phyloP scores from a whole-genome alignment of 2,329 filamentous ascomycete species.

The Colletotrichum sp. region DNA sequence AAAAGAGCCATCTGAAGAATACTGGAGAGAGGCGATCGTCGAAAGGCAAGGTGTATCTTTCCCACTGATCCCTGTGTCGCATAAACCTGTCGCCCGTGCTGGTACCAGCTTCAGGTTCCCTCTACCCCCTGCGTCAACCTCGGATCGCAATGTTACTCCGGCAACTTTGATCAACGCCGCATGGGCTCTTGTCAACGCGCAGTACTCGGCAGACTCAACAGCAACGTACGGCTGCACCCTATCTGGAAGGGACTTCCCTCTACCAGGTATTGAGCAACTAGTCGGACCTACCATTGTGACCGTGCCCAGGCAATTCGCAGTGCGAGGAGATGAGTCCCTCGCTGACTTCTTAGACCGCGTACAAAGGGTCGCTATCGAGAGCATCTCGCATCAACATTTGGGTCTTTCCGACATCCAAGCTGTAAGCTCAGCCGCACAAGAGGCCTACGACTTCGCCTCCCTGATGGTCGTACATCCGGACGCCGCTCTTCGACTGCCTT shows the following conservation, averaged over 20 bases:
- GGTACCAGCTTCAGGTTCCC: neutral
- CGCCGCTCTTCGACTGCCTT: neutral
- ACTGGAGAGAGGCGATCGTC: neutral
- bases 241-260: slow-evolving; percentile 29
- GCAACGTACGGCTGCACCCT: slow-evolving; percentile 30
- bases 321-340: slow-evolving; percentile 7
- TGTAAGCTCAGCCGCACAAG: slow-evolving; percentile 16
- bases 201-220: slow-evolving; percentile 34
- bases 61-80: neutral
- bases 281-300: slow-evolving; percentile 33
- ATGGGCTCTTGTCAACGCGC: slow-evolving; percentile 36
- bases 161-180: slow-evolving; percentile 28
- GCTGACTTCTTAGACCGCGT: slow-evolving; percentile 10
- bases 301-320: slow-evolving; percentile 27
- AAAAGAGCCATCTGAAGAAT: neutral
- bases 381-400: slow-evolving; percentile 25
- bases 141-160: neutral
- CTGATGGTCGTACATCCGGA: slow-evolving; percentile 32
- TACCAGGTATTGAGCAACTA: slow-evolving; percentile 29
- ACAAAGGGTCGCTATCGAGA: slow-evolving; percentile 16
- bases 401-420: slow-evolving; percentile 22
- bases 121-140: neutral
- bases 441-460: slow-evolving; percentile 27
- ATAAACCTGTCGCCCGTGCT: neutral
- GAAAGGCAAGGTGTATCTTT: neutral